phyloP scores from a whole-genome alignment of 148 eudicot genomes.

The Rhododendron griersonianum region DNA sequence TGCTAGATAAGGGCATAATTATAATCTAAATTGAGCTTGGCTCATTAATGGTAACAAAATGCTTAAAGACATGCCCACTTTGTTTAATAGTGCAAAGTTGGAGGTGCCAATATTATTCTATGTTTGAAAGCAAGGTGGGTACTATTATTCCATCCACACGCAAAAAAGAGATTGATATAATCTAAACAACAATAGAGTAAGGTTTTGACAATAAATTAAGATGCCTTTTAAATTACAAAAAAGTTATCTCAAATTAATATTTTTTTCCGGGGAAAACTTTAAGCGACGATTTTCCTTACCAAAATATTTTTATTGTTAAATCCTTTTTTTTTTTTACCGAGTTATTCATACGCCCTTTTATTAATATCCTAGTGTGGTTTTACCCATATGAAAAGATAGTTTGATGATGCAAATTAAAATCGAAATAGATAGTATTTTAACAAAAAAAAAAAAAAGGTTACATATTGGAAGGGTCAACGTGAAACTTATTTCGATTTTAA shows the following conservation, averaged over 20 bases:
- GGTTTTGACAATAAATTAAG: not conserved
- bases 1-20: conserved; percentile 14
- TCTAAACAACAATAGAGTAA: not conserved
- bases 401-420: not conserved
- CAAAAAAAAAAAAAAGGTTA: too few relatives aligned
- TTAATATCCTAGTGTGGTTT: not conserved
- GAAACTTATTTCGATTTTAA: not conserved
- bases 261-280: not conserved
- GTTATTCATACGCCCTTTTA: not conserved
- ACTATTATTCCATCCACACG: conserved; percentile 14
- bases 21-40: conserved; percentile 11
- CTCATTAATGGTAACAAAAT: conserved; percentile 6
- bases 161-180: not conserved
- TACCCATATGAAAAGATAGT: not conserved
- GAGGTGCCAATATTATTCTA: conserved; percentile 1
- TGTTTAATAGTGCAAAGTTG: not conserved
- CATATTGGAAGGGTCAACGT: not conserved
- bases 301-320: not conserved
- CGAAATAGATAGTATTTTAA: not conserved
- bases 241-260: not conserved
- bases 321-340: not conserved
- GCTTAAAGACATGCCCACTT: conserved; percentile 11
- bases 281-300: not conserved
- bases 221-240: not conserved
- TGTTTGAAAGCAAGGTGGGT: conserved; percentile 13